A percentile compares a stretch with the other conserved stretches of the same genome.
phyloP scores from a whole-genome alignment of 768 basidiomycete species.

The Cystofilobasidium macerans region DNA sequence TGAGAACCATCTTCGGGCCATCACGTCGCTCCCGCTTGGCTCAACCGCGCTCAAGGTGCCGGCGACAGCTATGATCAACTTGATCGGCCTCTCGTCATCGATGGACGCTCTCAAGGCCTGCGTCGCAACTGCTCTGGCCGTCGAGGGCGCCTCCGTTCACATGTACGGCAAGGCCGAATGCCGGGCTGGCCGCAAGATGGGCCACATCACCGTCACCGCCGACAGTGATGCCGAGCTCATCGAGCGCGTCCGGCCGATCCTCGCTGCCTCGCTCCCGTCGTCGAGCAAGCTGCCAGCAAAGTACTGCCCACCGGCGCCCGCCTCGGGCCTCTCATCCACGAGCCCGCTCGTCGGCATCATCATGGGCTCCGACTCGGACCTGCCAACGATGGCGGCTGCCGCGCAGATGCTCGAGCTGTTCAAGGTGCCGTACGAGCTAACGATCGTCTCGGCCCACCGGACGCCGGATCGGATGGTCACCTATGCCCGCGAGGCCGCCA shows the following conservation, averaged over 20 bases:
- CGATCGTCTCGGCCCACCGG: slow-evolving; percentile 91
- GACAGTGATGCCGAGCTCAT: slow-evolving; percentile 65
- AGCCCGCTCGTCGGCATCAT: slow-evolving; percentile 80
- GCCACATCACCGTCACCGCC: slow-evolving; percentile 84
- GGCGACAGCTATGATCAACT: slow-evolving; percentile 82
- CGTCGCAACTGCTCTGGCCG: slow-evolving; percentile 50
- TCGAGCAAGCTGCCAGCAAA: slow-evolving; percentile 29
- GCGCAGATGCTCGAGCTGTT: slow-evolving; percentile 76
- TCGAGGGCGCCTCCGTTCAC: slow-evolving; percentile 70
- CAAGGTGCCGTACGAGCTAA: slow-evolving; percentile 75
- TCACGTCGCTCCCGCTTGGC: slow-evolving; percentile 78
- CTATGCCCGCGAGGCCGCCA: slow-evolving; percentile 62
- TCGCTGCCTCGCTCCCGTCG: slow-evolving; percentile 51
- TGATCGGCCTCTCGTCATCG: slow-evolving; percentile 68
- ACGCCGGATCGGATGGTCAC: slow-evolving; percentile 76
- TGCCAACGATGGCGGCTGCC: slow-evolving; percentile 84
- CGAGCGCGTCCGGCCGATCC: slow-evolving; percentile 58
- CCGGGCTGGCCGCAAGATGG: slow-evolving; percentile 91
- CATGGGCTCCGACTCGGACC: slow-evolving; percentile 97
- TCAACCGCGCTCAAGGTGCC: slow-evolving; percentile 78
- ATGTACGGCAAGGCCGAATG: slow-evolving; percentile 90
- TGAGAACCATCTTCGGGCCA: slow-evolving; percentile 91
- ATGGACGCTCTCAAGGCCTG: slow-evolving; percentile 47
- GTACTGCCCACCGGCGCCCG: slow-evolving; percentile 47
- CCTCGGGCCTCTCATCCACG: slow-evolving; percentile 28